phyloP scores from a whole-genome alignment of 2,329 filamentous ascomycete species.

The Nemania sp. region DNA sequence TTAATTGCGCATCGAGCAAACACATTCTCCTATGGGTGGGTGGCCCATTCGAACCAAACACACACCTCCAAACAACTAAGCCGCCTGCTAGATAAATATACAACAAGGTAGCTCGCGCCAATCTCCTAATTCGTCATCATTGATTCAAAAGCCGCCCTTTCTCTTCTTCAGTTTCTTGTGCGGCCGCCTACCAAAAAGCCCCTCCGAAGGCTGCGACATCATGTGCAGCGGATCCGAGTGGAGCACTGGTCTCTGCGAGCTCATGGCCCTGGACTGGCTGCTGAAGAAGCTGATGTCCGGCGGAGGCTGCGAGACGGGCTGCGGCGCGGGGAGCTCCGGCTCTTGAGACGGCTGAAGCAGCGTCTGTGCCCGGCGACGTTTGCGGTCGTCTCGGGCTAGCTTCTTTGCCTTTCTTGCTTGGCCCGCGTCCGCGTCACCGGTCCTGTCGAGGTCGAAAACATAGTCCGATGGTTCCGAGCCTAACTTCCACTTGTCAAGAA shows the following conservation, averaged over 20 bases:
- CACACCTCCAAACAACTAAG: background rate
- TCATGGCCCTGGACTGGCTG: slow-evolving; percentile 33
- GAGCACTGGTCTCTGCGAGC: slow-evolving; percentile 31
- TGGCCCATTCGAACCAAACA: too few species aligned
- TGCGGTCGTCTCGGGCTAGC: slow-evolving; percentile 36
- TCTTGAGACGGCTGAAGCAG: slow-evolving; percentile 36
- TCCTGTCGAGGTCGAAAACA: slow-evolving; percentile 39
- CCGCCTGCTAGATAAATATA: background rate
- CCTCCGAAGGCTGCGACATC: slow-evolving; percentile 42
- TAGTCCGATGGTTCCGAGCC: slow-evolving; percentile 34
- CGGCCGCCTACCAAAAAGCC: slow-evolving; percentile 37
- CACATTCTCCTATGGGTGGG: too few species aligned
- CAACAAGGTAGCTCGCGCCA: background rate
- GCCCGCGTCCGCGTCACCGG: slow-evolving; percentile 34
- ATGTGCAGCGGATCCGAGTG: slow-evolving; percentile 33
- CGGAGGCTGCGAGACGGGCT: slow-evolving; percentile 38
- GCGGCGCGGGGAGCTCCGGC: slow-evolving; percentile 36
- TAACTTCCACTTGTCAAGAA: slow-evolving; percentile 39
- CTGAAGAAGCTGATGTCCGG: slow-evolving; percentile 33
- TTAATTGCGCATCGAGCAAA: too few species aligned
- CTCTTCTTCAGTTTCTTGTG: slow-evolving; percentile 40
- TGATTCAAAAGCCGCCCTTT: slow-evolving; percentile 38
- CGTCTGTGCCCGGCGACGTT: slow-evolving; percentile 39
- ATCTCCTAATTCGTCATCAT: background rate
- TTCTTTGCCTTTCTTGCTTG: slow-evolving; percentile 35